These are phyloP conservation scores for Cystobasidium pallidum DNA, from an alignment of 1,284 basidiomycete species.

Conservation along the genomic window DNA sequence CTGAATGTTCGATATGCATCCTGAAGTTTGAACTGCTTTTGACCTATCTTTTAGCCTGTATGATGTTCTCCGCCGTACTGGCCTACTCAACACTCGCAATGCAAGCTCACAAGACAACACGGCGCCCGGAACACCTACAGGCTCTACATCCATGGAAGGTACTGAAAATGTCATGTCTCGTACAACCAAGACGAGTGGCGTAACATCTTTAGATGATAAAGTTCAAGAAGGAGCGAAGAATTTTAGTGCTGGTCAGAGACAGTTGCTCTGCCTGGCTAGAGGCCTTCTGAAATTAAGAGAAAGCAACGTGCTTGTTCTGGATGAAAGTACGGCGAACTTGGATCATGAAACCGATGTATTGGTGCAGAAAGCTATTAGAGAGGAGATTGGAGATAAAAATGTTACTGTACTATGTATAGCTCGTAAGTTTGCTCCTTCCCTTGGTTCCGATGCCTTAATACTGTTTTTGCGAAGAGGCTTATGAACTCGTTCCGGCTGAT, in stretches of 20 bases:
- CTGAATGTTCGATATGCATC: too few relatives aligned
- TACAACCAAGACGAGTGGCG: slow-evolving; percentile 54
- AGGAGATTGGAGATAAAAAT: slow-evolving; percentile 54
- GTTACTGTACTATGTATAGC: slow-evolving; percentile 58
- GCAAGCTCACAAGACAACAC: slow-evolving; percentile 16
- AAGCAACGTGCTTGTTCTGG: slow-evolving; percentile 62
- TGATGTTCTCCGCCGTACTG: slow-evolving; percentile 60
- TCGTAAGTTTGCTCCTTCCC: slow-evolving; percentile 49
- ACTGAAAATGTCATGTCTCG: slow-evolving; percentile 42
- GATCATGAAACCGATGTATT: slow-evolving; percentile 59
- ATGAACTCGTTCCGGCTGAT: not conserved
- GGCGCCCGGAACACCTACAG: not conserved
- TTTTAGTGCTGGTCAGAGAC: slow-evolving; percentile 61
- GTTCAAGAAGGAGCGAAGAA: slow-evolving; percentile 61
- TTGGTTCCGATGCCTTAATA: not conserved
- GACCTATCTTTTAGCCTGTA: slow-evolving; percentile 57
- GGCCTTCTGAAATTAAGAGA: slow-evolving; percentile 61
- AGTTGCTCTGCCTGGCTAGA: slow-evolving; percentile 63
- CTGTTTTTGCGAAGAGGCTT: not conserved
- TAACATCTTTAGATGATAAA: slow-evolving; percentile 60
- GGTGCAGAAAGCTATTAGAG: slow-evolving; percentile 59
- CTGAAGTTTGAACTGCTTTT: too few relatives aligned
- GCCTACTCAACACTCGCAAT: slow-evolving; percentile 29
- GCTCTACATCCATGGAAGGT: too few relatives aligned
- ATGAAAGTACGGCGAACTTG: slow-evolving; percentile 56